Base-by-base conservation (phyloP, 2,329 filamentous ascomycete genomes). In the Alternaria panax region DNA sequence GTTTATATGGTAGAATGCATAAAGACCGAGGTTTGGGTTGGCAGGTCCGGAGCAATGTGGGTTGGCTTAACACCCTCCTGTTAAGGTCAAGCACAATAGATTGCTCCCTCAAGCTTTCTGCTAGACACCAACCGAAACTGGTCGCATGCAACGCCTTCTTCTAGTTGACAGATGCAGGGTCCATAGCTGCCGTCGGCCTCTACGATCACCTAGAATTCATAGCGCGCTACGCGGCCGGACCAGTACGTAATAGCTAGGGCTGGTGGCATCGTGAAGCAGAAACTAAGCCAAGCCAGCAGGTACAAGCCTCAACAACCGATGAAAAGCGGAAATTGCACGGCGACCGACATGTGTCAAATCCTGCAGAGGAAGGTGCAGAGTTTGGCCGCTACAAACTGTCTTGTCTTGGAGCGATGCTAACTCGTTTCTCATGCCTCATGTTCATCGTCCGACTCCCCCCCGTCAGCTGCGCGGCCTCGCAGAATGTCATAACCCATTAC, bases 401-500 rank as follows among this genome's bases (percentile, higher is more conserved):
- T 45, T 38, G 20, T 51, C 16, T 42, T 45, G 45, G 18, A 30
- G 32, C 40, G 22, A 48, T 46, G 34, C 48, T 46, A 52, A 59
- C 52, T 40, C 25, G 22, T 48, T 46, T 41, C 41, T 60, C 46
- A 60, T 47, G 27, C 20, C 27, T 66, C 68, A 11, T 66, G 53
- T 25, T 67, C 72, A 42, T 71, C 69, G 28, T 73, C 71, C 22
- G 59, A 63, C 43, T 69, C 67, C 48, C 71, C 67, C 22, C 63
- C 72, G 46, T 73, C 67, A 2, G 65, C 64, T 25, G 67, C 67
- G 16, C 67, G 66, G 28, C 74, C 73, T 45, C 65, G 68, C 62
- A 77, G 57, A 27, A 77, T 71, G 60, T 78, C 74, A 52, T 77
- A 77, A 3, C 75, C 75, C 69, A 77, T 74, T 6, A 77, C 59